Evolutionary conservation across 1,139 yeast genomes (phyloP).

Genomic region (Kodamaea plutei): DNA sequence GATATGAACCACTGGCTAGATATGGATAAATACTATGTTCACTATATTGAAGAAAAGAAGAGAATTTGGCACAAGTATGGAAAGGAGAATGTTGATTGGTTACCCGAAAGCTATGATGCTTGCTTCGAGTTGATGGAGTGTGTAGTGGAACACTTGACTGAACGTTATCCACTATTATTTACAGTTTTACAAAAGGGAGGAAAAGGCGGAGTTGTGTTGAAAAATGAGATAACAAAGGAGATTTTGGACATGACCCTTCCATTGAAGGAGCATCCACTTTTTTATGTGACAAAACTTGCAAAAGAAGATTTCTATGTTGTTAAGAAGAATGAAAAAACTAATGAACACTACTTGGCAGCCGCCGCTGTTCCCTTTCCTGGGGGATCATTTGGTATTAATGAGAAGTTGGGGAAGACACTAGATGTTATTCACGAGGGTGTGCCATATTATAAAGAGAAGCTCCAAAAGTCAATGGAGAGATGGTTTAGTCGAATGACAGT

Average conservation of each 20-base stretch:
- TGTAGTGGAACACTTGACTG: constrained; percentile 55
- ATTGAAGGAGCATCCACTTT: constrained; percentile 58
- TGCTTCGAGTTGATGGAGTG: constrained; percentile 60
- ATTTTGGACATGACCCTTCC: constrained; percentile 56
- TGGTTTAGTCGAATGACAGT: constrained; percentile 64
- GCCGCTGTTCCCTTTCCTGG: constrained; percentile 81
- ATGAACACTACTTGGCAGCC: constrained; percentile 59
- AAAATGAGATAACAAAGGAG: constrained; percentile 61
- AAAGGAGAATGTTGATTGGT: constrained; percentile 59
- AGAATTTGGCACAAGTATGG: constrained; percentile 57
- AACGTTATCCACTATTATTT: constrained; percentile 61
- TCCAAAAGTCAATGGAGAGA: constrained; percentile 69
- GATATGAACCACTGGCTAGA: constrained; percentile 75
- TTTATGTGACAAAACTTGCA: constrained; percentile 63
- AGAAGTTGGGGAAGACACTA: constrained; percentile 56
- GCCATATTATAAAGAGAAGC: constrained; percentile 65
- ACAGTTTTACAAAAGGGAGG: constrained; percentile 29
- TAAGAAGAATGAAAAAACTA: constrained; percentile 49
- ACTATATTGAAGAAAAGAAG: constrained; percentile 59
- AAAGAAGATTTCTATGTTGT: constrained; percentile 72
- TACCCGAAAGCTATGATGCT: constrained; percentile 65
- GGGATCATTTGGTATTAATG: constrained; percentile 60
- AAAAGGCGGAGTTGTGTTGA: constrained; percentile 42
- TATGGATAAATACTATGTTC: constrained; percentile 71
- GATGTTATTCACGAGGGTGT: constrained; percentile 68